Conservation (phyloP, 2,329 filamentous ascomycete species). For the Aulographum hederae region DNA sequence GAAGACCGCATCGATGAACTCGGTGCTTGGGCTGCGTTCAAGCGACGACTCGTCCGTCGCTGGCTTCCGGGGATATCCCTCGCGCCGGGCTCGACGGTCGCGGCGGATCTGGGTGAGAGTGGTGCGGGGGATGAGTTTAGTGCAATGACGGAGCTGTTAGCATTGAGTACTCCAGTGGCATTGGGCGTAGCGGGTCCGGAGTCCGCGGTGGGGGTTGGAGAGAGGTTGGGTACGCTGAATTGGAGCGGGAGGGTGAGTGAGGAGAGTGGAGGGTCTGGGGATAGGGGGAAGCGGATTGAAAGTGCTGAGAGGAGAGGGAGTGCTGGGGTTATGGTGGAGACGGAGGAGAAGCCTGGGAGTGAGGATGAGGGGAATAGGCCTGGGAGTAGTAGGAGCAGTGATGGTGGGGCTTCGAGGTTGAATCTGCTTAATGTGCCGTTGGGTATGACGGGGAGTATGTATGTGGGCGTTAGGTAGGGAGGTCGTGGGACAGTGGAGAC, state of each 20-base stretch:
- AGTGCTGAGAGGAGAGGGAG: slow-evolving; percentile 2
- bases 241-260: background rate
- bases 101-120: slow-evolving; percentile 3
- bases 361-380: background rate
- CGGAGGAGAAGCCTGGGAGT: background rate
- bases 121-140: slow-evolving; percentile 8
- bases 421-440: background rate
- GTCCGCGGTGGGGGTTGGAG: slow-evolving; percentile 8
- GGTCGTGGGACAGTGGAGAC: too few relatives aligned
- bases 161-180: slow-evolving; percentile 16
- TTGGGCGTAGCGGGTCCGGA: slow-evolving; percentile 18
- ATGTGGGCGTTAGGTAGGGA: too few relatives aligned
- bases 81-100: slow-evolving; percentile 6
- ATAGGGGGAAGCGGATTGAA: slow-evolving; percentile 1
- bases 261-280: slow-evolving; percentile 4
- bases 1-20: slow-evolving; percentile 18
- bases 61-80: slow-evolving; percentile 21
- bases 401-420: background rate
- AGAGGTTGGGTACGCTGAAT: background rate
- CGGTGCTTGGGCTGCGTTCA: slow-evolving; percentile 18
- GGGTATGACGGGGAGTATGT: background rate
- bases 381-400: background rate
- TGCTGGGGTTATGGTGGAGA: background rate
- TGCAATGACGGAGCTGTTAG: slow-evolving; percentile 15
- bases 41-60: slow-evolving; percentile 18